These are phyloP conservation scores for Astrephomene gubernaculifera DNA, from an alignment of 139 green algal species.

Conservation along the genomic window DNA sequence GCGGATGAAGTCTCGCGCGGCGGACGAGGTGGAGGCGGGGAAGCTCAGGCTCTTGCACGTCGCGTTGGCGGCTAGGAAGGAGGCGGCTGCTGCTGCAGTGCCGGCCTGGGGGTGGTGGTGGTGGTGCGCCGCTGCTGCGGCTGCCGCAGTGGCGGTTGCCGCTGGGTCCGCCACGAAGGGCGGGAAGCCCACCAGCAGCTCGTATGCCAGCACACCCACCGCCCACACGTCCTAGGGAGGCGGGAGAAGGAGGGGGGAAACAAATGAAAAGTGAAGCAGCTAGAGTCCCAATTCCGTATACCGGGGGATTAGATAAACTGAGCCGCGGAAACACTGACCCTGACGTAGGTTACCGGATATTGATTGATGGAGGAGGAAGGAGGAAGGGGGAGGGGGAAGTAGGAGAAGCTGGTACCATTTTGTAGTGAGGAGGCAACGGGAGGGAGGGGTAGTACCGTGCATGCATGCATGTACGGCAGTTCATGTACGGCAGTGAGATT, in stretches of 20 bases:
- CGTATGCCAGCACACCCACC: slow-evolving; percentile 52
- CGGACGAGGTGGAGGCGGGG: neutral
- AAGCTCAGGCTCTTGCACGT: slow-evolving; percentile 32
- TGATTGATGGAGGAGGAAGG: too few species aligned
- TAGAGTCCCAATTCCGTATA: too few species aligned
- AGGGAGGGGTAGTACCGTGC: neutral
- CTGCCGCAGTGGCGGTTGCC: neutral
- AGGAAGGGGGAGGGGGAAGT: too few species aligned
- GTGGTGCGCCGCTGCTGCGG: neutral
- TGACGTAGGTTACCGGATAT: too few species aligned
- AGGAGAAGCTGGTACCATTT: too few species aligned
- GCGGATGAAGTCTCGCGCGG: slow-evolving; percentile 7
- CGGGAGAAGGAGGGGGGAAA: neutral
- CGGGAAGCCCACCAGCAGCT: slow-evolving; percentile 51
- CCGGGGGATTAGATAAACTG: too few species aligned
- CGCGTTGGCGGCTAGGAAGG: neutral
- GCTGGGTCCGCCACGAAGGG: slow-evolving; percentile 43
- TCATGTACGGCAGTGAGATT: neutral
- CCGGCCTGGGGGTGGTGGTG: neutral
- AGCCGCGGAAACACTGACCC: too few species aligned
- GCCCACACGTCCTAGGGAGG: slow-evolving; percentile 48
- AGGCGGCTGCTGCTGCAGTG: neutral
- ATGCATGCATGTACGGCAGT: neutral
- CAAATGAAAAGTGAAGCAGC: too few species aligned
- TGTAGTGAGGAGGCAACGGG: neutral